A percentile compares a stretch with the other conserved stretches of the same genome.
phyloP scores from a whole-genome alignment of 768 basidiomycete species.

The Pilatotrama ljubarskyi region DNA sequence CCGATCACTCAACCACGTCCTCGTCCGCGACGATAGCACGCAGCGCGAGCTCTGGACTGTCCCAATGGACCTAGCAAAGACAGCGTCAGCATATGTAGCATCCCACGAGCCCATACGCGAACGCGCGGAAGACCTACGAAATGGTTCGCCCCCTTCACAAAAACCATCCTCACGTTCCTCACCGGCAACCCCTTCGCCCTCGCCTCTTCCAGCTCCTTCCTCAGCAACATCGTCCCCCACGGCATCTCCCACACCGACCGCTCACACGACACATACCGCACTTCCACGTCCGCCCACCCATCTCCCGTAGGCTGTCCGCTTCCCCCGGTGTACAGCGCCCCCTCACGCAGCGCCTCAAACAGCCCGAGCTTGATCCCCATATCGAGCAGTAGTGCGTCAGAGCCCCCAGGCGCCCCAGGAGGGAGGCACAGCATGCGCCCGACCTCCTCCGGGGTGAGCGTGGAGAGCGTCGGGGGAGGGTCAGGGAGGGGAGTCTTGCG shows the following conservation, averaged over 20 bases:
- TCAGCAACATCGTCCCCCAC: background rate
- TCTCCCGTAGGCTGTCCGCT: background rate
- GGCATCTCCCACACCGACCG: conserved; percentile 4
- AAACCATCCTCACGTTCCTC: conserved; percentile 2
- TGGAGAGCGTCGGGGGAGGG: conserved; percentile 16
- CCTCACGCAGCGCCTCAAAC: background rate
- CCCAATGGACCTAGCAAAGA: conserved; percentile 4
- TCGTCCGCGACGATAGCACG: conserved; percentile 2
- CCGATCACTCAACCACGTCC: background rate
- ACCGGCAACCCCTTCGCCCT: background rate
- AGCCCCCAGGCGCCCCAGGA: conserved; percentile 15
- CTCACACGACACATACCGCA: conserved; percentile 8
- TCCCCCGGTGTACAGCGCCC: conserved; percentile 6
- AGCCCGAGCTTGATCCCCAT: conserved; percentile 10
- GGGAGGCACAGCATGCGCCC: background rate
- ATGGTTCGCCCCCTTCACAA: conserved; percentile 11
- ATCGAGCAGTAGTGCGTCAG: conserved; percentile 16
- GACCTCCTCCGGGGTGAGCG: conserved; percentile 15
- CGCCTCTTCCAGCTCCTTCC: conserved; percentile 6
- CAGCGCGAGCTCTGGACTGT: conserved; percentile 6
- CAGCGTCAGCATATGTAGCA: too few relatives aligned
- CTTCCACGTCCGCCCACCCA: conserved; percentile 4
- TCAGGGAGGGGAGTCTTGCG: background rate
- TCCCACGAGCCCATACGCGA: too few relatives aligned
- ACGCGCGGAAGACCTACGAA: conserved; percentile 9